These are phyloP conservation scores for Geotrichum macrosporum DNA, from an alignment of 1,139 yeast genomes.

Conservation along the genomic window DNA sequence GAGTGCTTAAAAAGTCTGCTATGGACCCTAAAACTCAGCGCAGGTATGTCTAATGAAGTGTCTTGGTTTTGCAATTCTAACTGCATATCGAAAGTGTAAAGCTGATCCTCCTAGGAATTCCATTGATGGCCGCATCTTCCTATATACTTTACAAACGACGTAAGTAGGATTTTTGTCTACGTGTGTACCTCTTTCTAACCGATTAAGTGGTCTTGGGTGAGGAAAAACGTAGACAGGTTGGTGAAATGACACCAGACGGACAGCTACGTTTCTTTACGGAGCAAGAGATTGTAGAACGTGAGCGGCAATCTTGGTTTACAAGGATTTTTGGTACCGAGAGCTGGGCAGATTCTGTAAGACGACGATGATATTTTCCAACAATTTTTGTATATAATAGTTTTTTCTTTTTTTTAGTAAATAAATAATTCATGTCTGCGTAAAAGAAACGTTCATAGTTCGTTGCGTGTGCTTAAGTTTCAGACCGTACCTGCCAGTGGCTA, in stretches of 20 bases:
- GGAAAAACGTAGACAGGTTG: constrained; percentile 46
- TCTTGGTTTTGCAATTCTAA: background rate
- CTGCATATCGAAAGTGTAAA: constrained; percentile 28
- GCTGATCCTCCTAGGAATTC: constrained; percentile 42
- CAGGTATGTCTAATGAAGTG: constrained; percentile 12
- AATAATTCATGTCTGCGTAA: background rate
- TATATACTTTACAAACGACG: constrained; percentile 39
- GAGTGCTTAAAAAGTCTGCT: constrained; percentile 12
- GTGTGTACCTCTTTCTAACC: constrained; percentile 2
- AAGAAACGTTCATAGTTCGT: background rate
- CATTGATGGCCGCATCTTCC: constrained; percentile 42
- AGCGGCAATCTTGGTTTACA: constrained; percentile 41
- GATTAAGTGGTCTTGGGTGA: constrained; percentile 41
- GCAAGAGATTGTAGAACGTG: constrained; percentile 42
- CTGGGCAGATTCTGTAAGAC: constrained; percentile 19
- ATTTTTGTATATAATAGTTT: background rate
- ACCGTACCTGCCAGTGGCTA: background rate
- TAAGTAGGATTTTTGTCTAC: constrained; percentile 25
- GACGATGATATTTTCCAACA: constrained; percentile 6
- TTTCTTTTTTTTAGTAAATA: too few relatives aligned
- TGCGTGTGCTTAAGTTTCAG: constrained; percentile 1
- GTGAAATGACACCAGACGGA: constrained; percentile 49
- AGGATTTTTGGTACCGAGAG: constrained; percentile 43
- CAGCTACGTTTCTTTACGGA: constrained; percentile 44
- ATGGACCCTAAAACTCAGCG: constrained; percentile 20